phyloP scores from a whole-genome alignment of 2,329 filamentous ascomycete species.

The Venturia oleaginea region DNA sequence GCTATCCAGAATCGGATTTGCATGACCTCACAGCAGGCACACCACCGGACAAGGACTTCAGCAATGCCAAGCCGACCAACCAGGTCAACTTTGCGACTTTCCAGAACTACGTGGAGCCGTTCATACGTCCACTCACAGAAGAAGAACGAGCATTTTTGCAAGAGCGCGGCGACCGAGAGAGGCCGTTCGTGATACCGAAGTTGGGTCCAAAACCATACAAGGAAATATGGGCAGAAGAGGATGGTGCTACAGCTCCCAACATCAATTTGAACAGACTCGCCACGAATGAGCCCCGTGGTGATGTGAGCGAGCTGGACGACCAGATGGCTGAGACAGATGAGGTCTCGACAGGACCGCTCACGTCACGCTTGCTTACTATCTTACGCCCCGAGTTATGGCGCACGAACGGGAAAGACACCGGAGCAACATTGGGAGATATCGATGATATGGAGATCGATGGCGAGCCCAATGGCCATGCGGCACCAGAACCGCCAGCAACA shows the following conservation, averaged over 20 bases:
- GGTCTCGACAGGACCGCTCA: conserved; percentile 77
- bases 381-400: conserved; percentile 58
- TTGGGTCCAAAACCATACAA: conserved; percentile 78
- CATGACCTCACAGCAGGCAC: conserved; percentile 78
- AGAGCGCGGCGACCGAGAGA: conserved; percentile 76
- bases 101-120: conserved; percentile 84
- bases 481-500: conserved; percentile 51
- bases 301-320: conserved; percentile 77
- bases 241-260: conserved; percentile 69
- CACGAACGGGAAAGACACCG: conserved; percentile 43
- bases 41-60: conserved; percentile 91
- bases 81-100: conserved; percentile 94
- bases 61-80: conserved; percentile 82
- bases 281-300: conserved; percentile 74
- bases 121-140: conserved; percentile 79
- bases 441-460: conserved; percentile 37
- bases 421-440: conserved; percentile 37
- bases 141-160: conserved; percentile 90
- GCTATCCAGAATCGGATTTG: conserved; percentile 73
- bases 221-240: conserved; percentile 91
- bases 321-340: conserved; percentile 81
- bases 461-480: conserved; percentile 21
- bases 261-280: conserved; percentile 58
- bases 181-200: conserved; percentile 77
- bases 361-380: conserved; percentile 69